Evolutionary conservation across 305 asterid genomes (phyloP).

Genomic region (Rubia tinctorum): DNA sequence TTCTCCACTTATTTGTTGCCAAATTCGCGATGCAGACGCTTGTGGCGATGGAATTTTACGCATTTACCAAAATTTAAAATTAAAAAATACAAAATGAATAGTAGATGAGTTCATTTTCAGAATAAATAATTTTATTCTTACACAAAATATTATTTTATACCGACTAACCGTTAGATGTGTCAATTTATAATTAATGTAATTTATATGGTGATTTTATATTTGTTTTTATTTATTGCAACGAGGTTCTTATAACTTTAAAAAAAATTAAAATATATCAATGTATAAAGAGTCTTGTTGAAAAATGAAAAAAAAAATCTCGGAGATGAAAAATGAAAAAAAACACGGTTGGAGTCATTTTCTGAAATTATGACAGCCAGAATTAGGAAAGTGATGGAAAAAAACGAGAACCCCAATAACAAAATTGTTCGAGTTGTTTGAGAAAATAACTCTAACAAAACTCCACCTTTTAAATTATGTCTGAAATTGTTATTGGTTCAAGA

Average conservation of each 20-base stretch:
- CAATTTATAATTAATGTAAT: too few species aligned
- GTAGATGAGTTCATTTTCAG: too few species aligned
- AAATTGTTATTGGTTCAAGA: background rate
- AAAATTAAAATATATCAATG: too few species aligned
- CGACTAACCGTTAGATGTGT: too few species aligned
- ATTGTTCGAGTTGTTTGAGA: background rate
- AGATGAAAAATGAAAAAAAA: too few species aligned
- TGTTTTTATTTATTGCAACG: too few species aligned
- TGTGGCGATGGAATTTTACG: slow-evolving; percentile 26
- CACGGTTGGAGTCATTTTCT: slow-evolving; percentile 6
- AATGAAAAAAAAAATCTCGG: too few species aligned
- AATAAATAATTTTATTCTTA: too few species aligned
- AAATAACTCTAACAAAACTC: background rate
- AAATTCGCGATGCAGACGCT: slow-evolving; percentile 27
- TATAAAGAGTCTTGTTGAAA: too few species aligned
- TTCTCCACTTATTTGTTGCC: slow-evolving; percentile 22
- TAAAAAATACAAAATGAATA: background rate
- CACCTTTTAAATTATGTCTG: background rate
- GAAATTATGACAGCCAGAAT: background rate
- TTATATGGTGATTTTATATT: too few species aligned
- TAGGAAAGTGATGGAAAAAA: background rate
- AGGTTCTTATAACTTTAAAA: too few species aligned
- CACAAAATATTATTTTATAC: too few species aligned
- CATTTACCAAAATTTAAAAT: background rate
- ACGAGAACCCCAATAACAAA: background rate